Conservation (phyloP, 2,329 filamentous ascomycete species). For the Sporothrix brunneoviolacea region DNA sequence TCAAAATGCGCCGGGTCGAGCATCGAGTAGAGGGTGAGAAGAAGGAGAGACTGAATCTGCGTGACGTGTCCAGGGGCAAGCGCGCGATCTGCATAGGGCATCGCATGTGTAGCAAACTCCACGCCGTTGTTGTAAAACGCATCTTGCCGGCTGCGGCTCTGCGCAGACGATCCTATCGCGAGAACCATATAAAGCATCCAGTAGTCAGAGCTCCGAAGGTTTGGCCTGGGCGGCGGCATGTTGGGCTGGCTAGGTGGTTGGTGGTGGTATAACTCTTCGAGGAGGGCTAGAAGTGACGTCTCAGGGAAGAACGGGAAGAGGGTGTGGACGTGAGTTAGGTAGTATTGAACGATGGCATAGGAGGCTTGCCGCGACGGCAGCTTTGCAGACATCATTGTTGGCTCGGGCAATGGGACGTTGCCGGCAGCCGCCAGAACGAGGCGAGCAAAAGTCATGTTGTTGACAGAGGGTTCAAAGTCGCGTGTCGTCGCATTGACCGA, state of each 20-base stretch:
- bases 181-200: constrained; percentile 88
- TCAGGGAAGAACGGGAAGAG: constrained; percentile 80
- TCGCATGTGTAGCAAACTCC: constrained; percentile 54
- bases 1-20: constrained; percentile 88
- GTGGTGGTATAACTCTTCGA: constrained; percentile 76
- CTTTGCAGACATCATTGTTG: constrained; percentile 40
- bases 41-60: constrained; percentile 79
- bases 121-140: constrained; percentile 53
- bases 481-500: constrained; percentile 91
- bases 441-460: constrained; percentile 86
- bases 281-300: constrained; percentile 65
- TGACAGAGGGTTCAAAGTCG: constrained; percentile 84
- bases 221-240: constrained; percentile 28
- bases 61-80: constrained; percentile 76
- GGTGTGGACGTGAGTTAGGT: constrained; percentile 73
- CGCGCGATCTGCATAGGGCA: constrained; percentile 74
- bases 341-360: constrained; percentile 68
- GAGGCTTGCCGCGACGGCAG: constrained; percentile 67
- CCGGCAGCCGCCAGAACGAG: constrained; percentile 77
- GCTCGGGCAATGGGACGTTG: constrained; percentile 63
- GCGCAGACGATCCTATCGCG: constrained; percentile 69
- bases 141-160: constrained; percentile 63
- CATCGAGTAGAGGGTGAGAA: constrained; percentile 84
- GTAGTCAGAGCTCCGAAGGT: constrained; percentile 63
- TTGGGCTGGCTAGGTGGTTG: constrained; percentile 33